Conservation (phyloP, 1,284 basidiomycete genomes). For the Moesziomyces sp. region DNA sequence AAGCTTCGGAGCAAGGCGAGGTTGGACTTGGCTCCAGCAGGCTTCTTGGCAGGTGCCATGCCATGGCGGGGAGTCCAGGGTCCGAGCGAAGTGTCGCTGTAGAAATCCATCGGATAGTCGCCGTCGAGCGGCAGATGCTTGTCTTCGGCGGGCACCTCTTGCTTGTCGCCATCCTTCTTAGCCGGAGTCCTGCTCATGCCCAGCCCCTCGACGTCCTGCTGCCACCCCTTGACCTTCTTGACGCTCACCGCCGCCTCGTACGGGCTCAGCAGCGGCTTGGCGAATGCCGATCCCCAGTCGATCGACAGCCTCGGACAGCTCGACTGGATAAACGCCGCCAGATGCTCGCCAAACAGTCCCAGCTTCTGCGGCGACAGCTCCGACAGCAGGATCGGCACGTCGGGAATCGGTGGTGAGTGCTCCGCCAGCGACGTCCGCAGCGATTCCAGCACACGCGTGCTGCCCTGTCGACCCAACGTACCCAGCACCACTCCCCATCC, state of each 20-base stretch:
- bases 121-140: conserved; percentile 64
- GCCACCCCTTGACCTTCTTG: conserved; percentile 77
- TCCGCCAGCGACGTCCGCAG: conserved; percentile 39
- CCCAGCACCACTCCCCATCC: conserved; percentile 94
- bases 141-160: conserved; percentile 18
- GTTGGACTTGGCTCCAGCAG: conserved; percentile 43
- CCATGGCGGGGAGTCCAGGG: conserved; percentile 69
- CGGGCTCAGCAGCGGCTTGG: conserved; percentile 86
- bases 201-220: conserved; percentile 43
- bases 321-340: conserved; percentile 92
- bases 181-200: conserved; percentile 68
- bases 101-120: conserved; percentile 96
- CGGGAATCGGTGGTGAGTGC: conserved; percentile 70
- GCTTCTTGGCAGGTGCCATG: conserved; percentile 54
- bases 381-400: conserved; percentile 89
- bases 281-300: conserved; percentile 89
- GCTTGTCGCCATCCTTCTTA: conserved; percentile 1
- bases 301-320: conserved; percentile 95
- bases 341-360: conserved; percentile 78
- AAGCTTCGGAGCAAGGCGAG: conserved; percentile 51
- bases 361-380: conserved; percentile 96
- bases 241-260: conserved; percentile 93
- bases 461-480: conserved; percentile 94
- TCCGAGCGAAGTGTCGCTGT: conserved; percentile 77
- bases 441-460: conserved; percentile 81